Conservation (phyloP, 331 rosid genomes). For the Malus hybrid region DNA sequence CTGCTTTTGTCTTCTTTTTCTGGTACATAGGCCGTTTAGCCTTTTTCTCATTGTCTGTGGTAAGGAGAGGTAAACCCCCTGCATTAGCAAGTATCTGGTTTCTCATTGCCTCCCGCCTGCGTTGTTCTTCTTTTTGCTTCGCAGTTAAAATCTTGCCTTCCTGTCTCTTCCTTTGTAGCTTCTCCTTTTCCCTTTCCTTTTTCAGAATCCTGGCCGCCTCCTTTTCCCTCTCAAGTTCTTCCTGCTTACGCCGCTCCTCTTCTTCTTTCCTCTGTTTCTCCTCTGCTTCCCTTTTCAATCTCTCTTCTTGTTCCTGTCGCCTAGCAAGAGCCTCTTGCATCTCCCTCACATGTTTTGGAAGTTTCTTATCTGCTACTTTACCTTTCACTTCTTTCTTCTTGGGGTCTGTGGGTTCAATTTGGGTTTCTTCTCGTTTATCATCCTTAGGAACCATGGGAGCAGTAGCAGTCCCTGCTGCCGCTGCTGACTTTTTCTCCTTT, state of each 20-base stretch:
- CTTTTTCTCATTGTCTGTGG: conserved; percentile 49
- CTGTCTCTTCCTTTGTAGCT: conserved; percentile 50
- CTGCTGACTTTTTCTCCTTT: conserved; percentile 74
- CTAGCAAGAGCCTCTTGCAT: conserved; percentile 90
- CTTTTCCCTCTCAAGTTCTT: conserved; percentile 73
- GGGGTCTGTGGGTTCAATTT: conserved; percentile 34
- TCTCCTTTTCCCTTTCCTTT: conserved; percentile 89
- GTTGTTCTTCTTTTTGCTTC: conserved; percentile 80
- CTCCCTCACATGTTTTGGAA: conserved; percentile 98
- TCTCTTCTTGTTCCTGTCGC: conserved; percentile 80
- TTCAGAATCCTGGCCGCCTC: conserved; percentile 79
- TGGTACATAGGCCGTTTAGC: conserved; percentile 71
- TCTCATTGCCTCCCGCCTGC: conserved; percentile 73
- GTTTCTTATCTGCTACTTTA: conserved; percentile 75
- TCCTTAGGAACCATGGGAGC: conserved; percentile 20
- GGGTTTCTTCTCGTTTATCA: conserved; percentile 33
- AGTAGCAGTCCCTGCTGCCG: conserved; percentile 26
- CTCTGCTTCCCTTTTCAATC: conserved; percentile 73
- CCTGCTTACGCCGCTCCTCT: conserved; percentile 68
- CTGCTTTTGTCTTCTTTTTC: conserved; percentile 58
- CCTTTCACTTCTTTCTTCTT: conserved; percentile 66
- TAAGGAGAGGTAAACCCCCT: conserved; percentile 40
- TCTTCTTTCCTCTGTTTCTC: conserved; percentile 82
- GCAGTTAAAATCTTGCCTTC: conserved; percentile 76
- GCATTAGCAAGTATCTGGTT: conserved; percentile 57